These are phyloP conservation scores for Priceomyces carsonii DNA, from an alignment of 805 yeast genomes.

Conservation along the genomic window DNA sequence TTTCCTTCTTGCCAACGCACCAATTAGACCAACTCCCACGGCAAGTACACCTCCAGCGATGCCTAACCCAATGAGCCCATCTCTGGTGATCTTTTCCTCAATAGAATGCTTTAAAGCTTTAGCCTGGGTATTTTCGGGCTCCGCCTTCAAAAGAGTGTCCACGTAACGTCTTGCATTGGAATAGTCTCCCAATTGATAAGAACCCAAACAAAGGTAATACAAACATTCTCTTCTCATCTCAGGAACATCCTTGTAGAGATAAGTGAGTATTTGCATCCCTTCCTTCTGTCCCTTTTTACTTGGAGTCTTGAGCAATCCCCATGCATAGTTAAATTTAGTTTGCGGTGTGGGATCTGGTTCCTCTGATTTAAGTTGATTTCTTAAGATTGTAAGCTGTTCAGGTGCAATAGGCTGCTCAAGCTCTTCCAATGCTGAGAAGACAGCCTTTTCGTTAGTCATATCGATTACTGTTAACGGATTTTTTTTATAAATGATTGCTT, in stretches of 20 bases:
- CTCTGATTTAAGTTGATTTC: constrained; percentile 76
- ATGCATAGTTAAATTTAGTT: constrained; percentile 89
- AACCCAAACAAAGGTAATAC: constrained; percentile 84
- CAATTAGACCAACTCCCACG: constrained; percentile 67
- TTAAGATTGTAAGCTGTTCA: constrained; percentile 74
- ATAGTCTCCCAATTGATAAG: constrained; percentile 85
- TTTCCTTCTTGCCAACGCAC: constrained; percentile 41
- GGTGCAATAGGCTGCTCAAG: constrained; percentile 57
- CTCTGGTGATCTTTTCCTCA: constrained; percentile 81
- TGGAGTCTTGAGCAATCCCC: constrained; percentile 86
- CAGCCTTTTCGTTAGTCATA: constrained; percentile 10
- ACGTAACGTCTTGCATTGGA: constrained; percentile 82
- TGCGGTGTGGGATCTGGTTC: constrained; percentile 79
- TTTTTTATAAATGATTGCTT: background rate
- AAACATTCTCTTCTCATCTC: constrained; percentile 85
- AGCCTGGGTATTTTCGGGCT: constrained; percentile 85
- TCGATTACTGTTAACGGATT: background rate
- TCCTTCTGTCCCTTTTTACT: constrained; percentile 64
- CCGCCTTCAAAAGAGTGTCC: constrained; percentile 72
- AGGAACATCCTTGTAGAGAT: constrained; percentile 73
- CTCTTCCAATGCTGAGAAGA: constrained; percentile 42
- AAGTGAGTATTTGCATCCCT: constrained; percentile 76
- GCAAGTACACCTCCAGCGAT: constrained; percentile 85
- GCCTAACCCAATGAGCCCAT: constrained; percentile 87
- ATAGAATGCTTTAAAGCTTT: constrained; percentile 68